phyloP scores from a whole-genome alignment of 2,329 filamentous ascomycete species.

The Shiraia bambusicola region DNA sequence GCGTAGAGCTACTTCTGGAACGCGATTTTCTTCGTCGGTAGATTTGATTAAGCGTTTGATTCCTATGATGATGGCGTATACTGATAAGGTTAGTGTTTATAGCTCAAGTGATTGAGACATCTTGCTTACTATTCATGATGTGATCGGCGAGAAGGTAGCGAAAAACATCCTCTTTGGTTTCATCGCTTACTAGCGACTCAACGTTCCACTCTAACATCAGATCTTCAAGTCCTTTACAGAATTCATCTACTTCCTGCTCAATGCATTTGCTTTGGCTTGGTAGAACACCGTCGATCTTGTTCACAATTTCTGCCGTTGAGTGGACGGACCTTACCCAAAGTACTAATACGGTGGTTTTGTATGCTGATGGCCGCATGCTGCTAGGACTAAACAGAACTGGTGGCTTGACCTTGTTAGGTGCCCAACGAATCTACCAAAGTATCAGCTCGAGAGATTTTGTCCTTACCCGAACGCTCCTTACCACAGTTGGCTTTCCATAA shows the following conservation, averaged over 20 bases:
- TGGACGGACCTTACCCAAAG: conserved; percentile 26
- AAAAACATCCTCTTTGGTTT: conserved; percentile 1
- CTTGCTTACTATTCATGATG: conserved; percentile 6
- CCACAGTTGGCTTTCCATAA: conserved; percentile 27
- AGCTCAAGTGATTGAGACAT: neutral
- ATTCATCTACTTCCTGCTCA: conserved; percentile 16
- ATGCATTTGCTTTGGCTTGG: conserved; percentile 2
- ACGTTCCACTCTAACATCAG: conserved; percentile 26
- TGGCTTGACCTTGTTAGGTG: conserved; percentile 19
- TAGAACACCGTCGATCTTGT: conserved; percentile 16
- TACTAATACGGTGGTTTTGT: conserved; percentile 16
- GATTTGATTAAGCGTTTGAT: conserved; percentile 20
- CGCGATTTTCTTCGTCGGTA: neutral
- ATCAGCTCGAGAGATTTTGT: neutral
- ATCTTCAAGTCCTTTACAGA: conserved; percentile 19
- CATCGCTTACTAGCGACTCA: conserved; percentile 13
- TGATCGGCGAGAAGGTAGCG: conserved; percentile 28
- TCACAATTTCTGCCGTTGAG: conserved; percentile 21
- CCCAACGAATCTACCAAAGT: conserved; percentile 15
- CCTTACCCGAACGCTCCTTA: conserved; percentile 4
- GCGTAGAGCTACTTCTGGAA: conserved; percentile 12
- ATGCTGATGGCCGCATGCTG: conserved; percentile 22
- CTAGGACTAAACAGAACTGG: conserved; percentile 18
- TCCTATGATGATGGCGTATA: conserved; percentile 29
- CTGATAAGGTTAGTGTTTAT: conserved; percentile 14